Percentiles rank a stretch among this genome's conserved stretches.
These are phyloP conservation scores for Aphelidium insulamus DNA, from an alignment of 371 early-diverging fungal genomes.

Conservation along the genomic window DNA sequence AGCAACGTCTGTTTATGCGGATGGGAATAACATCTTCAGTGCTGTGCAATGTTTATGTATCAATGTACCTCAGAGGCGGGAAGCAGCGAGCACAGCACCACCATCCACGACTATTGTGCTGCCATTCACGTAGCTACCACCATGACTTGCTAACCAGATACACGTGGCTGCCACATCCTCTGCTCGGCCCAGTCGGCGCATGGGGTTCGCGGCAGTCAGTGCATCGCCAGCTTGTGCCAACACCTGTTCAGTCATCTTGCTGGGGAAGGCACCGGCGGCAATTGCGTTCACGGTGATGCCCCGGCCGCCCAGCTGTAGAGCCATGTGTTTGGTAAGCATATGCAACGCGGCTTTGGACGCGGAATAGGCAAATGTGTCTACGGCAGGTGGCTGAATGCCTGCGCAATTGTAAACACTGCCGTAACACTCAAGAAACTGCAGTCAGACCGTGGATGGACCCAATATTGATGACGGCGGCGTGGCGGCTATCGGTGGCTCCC, in stretches of 20 bases:
- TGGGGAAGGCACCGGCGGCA: conserved; percentile 72
- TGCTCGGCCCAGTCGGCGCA: conserved; percentile 51
- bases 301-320: conserved; percentile 30
- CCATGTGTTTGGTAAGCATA: conserved; percentile 43
- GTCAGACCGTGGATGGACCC: conserved; percentile 17
- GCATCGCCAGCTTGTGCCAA: conserved; percentile 26
- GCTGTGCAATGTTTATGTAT: too few relatives aligned
- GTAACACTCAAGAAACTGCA: neutral
- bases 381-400: conserved; percentile 18
- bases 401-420: neutral
- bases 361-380: conserved; percentile 49
- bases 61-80: too few relatives aligned
- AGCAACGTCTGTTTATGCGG: too few relatives aligned
- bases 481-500: conserved; percentile 22
- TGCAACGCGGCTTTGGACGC: conserved; percentile 58
- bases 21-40: too few relatives aligned
- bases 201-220: conserved; percentile 30
- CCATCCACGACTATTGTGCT: conserved; percentile 67
- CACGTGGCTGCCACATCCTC: conserved; percentile 69
- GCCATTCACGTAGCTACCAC: conserved; percentile 62
- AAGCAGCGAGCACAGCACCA: conserved; percentile 27
- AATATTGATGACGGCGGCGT: conserved; percentile 30
- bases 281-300: conserved; percentile 66
- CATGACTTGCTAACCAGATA: conserved; percentile 50
- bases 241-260: conserved; percentile 62